phyloP scores from a whole-genome alignment of 306 rosid species.

The Malus domestica region ASM211411v1 NC_041792.1:2642001-2642500 shows the following conservation, averaged over 20 bases:
- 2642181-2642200: slow-evolving; percentile 38
- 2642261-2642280: neutral
- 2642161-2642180: slow-evolving; percentile 16
- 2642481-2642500: neutral
- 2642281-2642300: neutral
- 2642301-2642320: no score
- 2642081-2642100: slow-evolving; percentile 19
- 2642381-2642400: neutral
- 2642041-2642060: neutral
- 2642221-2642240: slow-evolving; percentile 17
- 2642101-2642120: slow-evolving; percentile 25
- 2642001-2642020: neutral
- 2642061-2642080: neutral
- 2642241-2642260: slow-evolving; percentile 8
- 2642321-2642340: no score
- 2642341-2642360: no score
- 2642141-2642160: slow-evolving; percentile 8
- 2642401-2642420: neutral
- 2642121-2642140: slow-evolving; percentile 21
- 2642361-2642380: neutral
- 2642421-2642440: slow-evolving; percentile 1
- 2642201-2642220: slow-evolving; percentile 17
- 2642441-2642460: slow-evolving; percentile 9
- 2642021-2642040: neutral
- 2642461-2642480: neutral